Evolutionary conservation across 495 filamentous ascomycete genomes (phyloP).

Genomic region (Chaetomium fimeti): DNA sequence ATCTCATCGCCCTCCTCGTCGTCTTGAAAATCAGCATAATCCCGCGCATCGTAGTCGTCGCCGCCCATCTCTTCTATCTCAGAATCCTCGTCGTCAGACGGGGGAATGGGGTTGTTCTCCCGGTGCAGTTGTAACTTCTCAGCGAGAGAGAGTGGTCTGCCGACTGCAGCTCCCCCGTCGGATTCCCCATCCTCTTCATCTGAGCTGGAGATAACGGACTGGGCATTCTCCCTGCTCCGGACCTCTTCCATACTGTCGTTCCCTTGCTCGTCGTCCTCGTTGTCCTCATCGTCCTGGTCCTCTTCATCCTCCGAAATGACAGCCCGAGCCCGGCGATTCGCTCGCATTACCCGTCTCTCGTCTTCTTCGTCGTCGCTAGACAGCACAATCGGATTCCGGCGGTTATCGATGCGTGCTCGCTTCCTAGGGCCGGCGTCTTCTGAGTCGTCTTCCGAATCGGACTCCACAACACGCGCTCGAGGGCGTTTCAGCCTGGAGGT

Average conservation of each 20-base stretch:
- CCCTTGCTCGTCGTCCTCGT: conserved; percentile 3
- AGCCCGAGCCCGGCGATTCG: conserved; percentile 4
- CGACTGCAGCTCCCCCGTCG: background rate
- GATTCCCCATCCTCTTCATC: conserved; percentile 9
- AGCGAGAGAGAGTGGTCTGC: conserved; percentile 18
- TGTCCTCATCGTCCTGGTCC: conserved; percentile 15
- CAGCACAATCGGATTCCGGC: conserved; percentile 3
- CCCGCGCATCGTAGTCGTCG: conserved; percentile 25
- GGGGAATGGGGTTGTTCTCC: conserved; percentile 3
- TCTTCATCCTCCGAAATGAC: conserved; percentile 17
- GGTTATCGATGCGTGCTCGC: conserved; percentile 4
- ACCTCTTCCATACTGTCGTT: background rate
- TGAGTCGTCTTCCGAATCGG: conserved; percentile 23
- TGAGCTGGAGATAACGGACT: conserved; percentile 8
- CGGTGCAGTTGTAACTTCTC: conserved; percentile 26
- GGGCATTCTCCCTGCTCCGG: background rate
- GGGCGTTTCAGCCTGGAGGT: background rate
- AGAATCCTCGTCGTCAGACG: conserved; percentile 14
- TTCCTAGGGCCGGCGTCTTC: conserved; percentile 20
- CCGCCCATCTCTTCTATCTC: conserved; percentile 17
- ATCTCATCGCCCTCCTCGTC: conserved; percentile 24
- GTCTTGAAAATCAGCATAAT: conserved; percentile 27
- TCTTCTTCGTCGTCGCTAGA: conserved; percentile 23
- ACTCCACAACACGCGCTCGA: conserved; percentile 19
- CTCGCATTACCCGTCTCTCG: conserved; percentile 1